Percentiles rank a stretch among this genome's conserved stretches.
Conservation (phyloP, 1,139 yeast genomes). For the Hansenula lynferdii region DNA sequence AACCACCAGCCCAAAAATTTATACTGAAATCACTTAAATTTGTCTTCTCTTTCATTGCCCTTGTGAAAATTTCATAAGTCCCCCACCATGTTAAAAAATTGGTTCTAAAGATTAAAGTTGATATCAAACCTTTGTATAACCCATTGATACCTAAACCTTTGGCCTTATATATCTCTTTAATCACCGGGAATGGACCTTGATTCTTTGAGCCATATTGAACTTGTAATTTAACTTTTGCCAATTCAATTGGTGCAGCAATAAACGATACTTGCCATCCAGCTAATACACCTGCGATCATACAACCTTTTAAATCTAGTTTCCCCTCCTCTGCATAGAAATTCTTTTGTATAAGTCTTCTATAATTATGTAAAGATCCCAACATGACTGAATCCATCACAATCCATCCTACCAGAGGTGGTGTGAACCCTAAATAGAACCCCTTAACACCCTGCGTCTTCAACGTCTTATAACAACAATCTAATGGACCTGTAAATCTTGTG, state of each 20-base stretch:
- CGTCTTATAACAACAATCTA: conserved; percentile 76
- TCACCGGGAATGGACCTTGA: conserved; percentile 75
- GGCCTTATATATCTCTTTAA: conserved; percentile 38
- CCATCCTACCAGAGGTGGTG: conserved; percentile 94
- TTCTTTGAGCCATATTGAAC: conserved; percentile 81
- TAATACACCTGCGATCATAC: conserved; percentile 69
- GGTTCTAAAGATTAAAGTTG: conserved; percentile 84
- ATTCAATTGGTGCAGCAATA: conserved; percentile 93
- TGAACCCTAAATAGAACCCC: conserved; percentile 84
- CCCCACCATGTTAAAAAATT: conserved; percentile 96
- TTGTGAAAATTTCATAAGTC: conserved; percentile 74
- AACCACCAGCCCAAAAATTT: conserved; percentile 90
- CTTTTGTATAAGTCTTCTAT: conserved; percentile 63
- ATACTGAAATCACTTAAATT: conserved; percentile 59
- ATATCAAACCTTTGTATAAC: conserved; percentile 69
- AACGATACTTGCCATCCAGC: conserved; percentile 90
- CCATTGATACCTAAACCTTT: conserved; percentile 55
- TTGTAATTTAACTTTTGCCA: conserved; percentile 82
- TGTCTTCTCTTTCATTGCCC: conserved; percentile 62
- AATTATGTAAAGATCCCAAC: conserved; percentile 81
- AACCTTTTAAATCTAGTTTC: conserved; percentile 69
- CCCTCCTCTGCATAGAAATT: conserved; percentile 50
- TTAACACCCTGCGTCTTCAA: conserved; percentile 64
- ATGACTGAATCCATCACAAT: conserved; percentile 86
- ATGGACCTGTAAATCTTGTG: conserved; percentile 74